These are phyloP conservation scores for Claviceps sp. DNA, from an alignment of 2,329 filamentous ascomycete genomes.

Conservation along the genomic window DNA sequence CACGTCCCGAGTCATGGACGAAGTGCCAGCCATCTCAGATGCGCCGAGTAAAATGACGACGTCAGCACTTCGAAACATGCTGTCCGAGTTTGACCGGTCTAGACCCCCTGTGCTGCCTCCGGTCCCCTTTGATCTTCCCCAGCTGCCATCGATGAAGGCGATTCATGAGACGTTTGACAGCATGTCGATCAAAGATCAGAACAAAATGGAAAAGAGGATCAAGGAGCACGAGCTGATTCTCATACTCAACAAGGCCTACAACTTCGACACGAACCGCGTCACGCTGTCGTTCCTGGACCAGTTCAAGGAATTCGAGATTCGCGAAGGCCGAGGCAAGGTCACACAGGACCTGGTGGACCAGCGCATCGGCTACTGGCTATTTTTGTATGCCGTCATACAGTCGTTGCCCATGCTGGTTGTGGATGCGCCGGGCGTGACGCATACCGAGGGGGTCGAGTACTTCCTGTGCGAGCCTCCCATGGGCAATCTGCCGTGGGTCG, in stretches of 20 bases:
- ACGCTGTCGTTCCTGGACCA: slow-evolving; percentile 51
- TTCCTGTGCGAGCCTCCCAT: slow-evolving; percentile 67
- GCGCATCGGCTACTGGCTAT: slow-evolving; percentile 67
- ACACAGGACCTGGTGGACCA: slow-evolving; percentile 57
- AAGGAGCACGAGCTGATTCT: slow-evolving; percentile 66
- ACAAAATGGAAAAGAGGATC: slow-evolving; percentile 57
- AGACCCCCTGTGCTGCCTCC: slow-evolving; percentile 83
- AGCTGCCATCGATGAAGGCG: slow-evolving; percentile 55
- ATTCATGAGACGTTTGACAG: slow-evolving; percentile 51
- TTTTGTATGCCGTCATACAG: slow-evolving; percentile 67
- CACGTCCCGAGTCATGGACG: slow-evolving; percentile 66
- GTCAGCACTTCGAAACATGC: slow-evolving; percentile 61
- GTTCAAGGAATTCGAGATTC: slow-evolving; percentile 59
- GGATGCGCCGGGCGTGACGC: slow-evolving; percentile 57
- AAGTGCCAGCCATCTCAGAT: slow-evolving; percentile 41
- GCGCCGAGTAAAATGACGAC: slow-evolving; percentile 47
- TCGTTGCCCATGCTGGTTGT: slow-evolving; percentile 65
- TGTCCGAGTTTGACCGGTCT: slow-evolving; percentile 80
- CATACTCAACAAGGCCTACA: slow-evolving; percentile 70
- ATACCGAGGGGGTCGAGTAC: slow-evolving; percentile 63
- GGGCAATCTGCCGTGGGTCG: slow-evolving; percentile 61
- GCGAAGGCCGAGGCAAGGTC: slow-evolving; percentile 49
- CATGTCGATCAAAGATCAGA: slow-evolving; percentile 59
- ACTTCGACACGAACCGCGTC: slow-evolving; percentile 52
- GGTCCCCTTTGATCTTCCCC: slow-evolving; percentile 78